Percentiles rank a stretch among this genome's conserved stretches.
These are phyloP conservation scores for Euphorbia schlechtendalii DNA, from an alignment of 441 rosid species.

Conservation along the genomic window DNA sequence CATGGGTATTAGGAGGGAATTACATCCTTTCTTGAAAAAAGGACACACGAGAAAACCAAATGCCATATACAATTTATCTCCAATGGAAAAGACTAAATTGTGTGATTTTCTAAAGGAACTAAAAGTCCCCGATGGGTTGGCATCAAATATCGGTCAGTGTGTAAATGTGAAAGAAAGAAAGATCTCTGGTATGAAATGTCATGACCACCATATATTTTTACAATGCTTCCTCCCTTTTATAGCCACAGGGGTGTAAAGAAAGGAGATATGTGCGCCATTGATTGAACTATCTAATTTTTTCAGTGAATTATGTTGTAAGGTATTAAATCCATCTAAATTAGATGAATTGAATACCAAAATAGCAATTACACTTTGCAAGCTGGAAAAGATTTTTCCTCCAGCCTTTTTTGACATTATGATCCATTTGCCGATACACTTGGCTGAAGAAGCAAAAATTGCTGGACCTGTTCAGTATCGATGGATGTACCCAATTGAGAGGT, in stretches of 20 bases:
- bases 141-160: too few species aligned
- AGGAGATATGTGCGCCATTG: not conserved
- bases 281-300: conserved; percentile 7
- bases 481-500: conserved; percentile 1
- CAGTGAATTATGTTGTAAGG: not conserved
- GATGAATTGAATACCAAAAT: not conserved
- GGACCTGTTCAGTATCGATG: conserved; percentile 6
- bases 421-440: too few species aligned
- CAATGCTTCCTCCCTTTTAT: too few species aligned
- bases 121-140: too few species aligned
- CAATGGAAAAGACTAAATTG: not conserved
- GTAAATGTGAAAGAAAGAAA: too few species aligned
- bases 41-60: not conserved
- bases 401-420: conserved; percentile 5
- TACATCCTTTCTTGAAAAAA: not conserved
- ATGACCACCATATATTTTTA: too few species aligned
- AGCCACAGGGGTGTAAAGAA: too few species aligned
- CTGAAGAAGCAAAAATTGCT: too few species aligned
- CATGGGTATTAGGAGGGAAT: not conserved
- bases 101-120: not conserved
- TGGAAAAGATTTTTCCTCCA: not conserved
- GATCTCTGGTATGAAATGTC: too few species aligned
- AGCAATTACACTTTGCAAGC: not conserved
- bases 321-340: not conserved
- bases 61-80: too few species aligned